These are phyloP conservation scores for Xerocomus amazonicus DNA, from an alignment of 1,284 basidiomycete genomes.

Conservation along the genomic window DNA sequence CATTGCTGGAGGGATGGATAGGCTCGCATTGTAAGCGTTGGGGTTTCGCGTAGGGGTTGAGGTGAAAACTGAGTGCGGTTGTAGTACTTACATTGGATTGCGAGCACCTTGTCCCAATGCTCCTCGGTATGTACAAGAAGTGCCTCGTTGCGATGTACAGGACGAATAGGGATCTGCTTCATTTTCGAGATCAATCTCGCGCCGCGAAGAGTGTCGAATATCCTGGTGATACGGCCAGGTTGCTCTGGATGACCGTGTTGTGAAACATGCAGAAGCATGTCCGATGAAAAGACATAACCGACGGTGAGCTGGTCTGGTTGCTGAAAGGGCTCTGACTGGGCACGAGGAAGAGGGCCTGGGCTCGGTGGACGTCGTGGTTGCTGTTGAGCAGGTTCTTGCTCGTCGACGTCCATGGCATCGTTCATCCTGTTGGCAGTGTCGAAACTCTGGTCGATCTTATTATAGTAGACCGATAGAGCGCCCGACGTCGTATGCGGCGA, in stretches of 20 bases:
- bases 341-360: constrained; percentile 18
- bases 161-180: constrained; percentile 74
- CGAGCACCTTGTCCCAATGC: constrained; percentile 88
- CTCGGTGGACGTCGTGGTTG: constrained; percentile 17
- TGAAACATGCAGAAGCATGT: constrained; percentile 86
- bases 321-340: constrained; percentile 32
- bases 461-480: constrained; percentile 4
- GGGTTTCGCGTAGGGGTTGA: constrained; percentile 2
- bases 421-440: constrained; percentile 7
- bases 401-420: constrained; percentile 30
- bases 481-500: constrained; percentile 5
- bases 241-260: constrained; percentile 78
- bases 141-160: constrained; percentile 75
- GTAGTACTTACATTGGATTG: constrained; percentile 62
- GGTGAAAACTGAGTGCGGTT: constrained; percentile 3
- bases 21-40: constrained; percentile 21
- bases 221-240: constrained; percentile 82
- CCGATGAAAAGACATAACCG: constrained; percentile 84
- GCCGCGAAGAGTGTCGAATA: constrained; percentile 64
- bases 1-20: constrained; percentile 49
- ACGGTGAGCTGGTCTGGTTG: constrained; percentile 33
- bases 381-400: constrained; percentile 5
- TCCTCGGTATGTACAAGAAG: constrained; percentile 86
- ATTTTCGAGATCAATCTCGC: constrained; percentile 69
- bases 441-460: constrained; percentile 21